Conservation (phyloP, 1,139 yeast genomes). For the Diutina mesorugosa region DNA sequence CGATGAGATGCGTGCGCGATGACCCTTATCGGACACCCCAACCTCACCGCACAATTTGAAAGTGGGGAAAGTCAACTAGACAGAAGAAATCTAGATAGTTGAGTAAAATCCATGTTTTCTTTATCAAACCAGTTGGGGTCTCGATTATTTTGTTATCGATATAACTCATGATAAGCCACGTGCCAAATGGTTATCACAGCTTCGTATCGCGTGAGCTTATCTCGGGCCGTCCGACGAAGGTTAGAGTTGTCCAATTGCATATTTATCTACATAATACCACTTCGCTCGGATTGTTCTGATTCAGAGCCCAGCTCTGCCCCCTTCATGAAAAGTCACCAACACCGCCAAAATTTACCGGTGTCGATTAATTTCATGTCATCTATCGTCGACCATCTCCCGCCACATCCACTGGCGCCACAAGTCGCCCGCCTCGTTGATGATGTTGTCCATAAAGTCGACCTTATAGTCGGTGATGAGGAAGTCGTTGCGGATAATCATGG, state of each 20-base stretch:
- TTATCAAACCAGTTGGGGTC: too few species aligned
- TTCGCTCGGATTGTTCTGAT: background rate
- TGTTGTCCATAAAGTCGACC: slow-evolving; percentile 48
- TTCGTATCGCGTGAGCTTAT: background rate
- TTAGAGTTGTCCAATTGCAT: background rate
- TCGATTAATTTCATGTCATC: background rate
- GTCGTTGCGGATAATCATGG: slow-evolving; percentile 19
- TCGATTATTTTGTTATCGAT: too few species aligned
- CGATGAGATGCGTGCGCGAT: background rate
- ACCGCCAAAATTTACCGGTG: background rate
- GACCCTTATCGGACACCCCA: background rate
- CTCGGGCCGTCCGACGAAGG: background rate
- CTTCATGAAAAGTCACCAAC: background rate
- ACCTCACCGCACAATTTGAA: too few species aligned
- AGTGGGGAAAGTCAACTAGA: too few species aligned
- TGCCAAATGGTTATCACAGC: background rate
- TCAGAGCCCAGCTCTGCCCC: background rate
- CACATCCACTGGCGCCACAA: slow-evolving; percentile 82
- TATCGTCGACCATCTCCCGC: slow-evolving; percentile 32
- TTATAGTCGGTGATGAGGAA: slow-evolving; percentile 6
- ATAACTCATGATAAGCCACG: too few species aligned
- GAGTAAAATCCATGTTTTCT: too few species aligned
- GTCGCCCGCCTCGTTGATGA: slow-evolving; percentile 72
- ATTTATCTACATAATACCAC: background rate
- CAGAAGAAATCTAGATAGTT: too few species aligned